Evolutionary conservation across 768 basidiomycete species (phyloP).

Genomic region (Xerocomellus dryophilus): DNA sequence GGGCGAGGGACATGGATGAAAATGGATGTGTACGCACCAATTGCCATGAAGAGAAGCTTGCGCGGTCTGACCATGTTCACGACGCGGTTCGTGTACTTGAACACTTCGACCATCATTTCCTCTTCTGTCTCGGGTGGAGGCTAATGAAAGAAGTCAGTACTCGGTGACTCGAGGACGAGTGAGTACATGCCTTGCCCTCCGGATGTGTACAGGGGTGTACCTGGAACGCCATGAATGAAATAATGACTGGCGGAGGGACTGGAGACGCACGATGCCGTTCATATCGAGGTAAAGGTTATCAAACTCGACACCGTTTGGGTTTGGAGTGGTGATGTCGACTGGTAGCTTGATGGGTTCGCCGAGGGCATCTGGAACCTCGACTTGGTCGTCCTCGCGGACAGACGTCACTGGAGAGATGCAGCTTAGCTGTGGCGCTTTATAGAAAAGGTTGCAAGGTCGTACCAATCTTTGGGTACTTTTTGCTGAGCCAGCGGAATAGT

Average conservation of each 20-base stretch:
- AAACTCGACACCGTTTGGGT: constrained; percentile 95
- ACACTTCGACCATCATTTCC: constrained; percentile 98
- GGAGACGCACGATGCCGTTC: constrained; percentile 86
- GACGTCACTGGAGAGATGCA: constrained; percentile 50
- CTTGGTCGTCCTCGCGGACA: constrained; percentile 83
- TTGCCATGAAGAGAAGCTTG: constrained; percentile 96
- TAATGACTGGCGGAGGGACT: not conserved
- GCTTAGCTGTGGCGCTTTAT: not conserved
- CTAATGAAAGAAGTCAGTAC: constrained; percentile 35
- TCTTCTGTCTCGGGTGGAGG: constrained; percentile 97
- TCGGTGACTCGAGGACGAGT: not conserved
- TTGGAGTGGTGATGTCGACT: constrained; percentile 72
- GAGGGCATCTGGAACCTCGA: constrained; percentile 60
- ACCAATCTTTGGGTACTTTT: constrained; percentile 98
- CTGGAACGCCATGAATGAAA: constrained; percentile 34
- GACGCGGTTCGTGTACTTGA: constrained; percentile 94
- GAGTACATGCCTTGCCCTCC: constrained; percentile 74
- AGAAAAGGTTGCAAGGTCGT: constrained; percentile 24
- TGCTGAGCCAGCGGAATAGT: constrained; percentile 96
- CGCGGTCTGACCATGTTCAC: constrained; percentile 96
- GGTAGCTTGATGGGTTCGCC: constrained; percentile 71
- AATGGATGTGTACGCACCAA: constrained; percentile 56
- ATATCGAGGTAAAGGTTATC: constrained; percentile 98
- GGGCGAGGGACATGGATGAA: not conserved
- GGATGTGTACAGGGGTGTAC: constrained; percentile 99